phyloP scores from a whole-genome alignment of 2,329 filamentous ascomycete genomes.

The Xylariales sp. region DNA sequence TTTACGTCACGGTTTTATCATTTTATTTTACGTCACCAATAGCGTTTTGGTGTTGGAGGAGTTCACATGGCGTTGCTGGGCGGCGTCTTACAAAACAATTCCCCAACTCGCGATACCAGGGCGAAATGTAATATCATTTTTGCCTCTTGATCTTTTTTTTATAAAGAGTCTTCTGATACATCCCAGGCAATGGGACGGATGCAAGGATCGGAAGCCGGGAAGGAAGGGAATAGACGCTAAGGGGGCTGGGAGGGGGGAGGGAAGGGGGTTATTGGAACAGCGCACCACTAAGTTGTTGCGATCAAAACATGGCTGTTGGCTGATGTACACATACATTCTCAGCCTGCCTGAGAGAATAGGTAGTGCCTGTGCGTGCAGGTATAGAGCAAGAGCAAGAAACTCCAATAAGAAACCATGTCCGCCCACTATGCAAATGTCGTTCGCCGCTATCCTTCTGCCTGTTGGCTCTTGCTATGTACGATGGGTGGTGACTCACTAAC shows the following conservation, averaged over 20 bases:
- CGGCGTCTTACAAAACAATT: conserved; percentile 39
- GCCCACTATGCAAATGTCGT: conserved; percentile 21
- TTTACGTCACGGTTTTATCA: conserved; percentile 33
- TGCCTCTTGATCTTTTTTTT: conserved; percentile 23
- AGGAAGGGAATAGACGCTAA: conserved; percentile 19
- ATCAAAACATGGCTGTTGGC: conserved; percentile 21
- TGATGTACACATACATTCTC: conserved; percentile 18
- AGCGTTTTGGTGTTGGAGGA: conserved; percentile 39
- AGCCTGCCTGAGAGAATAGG: conserved; percentile 21
- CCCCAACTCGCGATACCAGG: conserved; percentile 39
- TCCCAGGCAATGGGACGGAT: conserved; percentile 13
- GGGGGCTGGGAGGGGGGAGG: neutral
- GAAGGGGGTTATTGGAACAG: conserved; percentile 8
- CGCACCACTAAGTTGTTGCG: conserved; percentile 19
- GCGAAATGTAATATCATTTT: conserved; percentile 23
- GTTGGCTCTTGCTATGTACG: conserved; percentile 7
- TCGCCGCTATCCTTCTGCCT: conserved; percentile 20
- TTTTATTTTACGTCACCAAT: conserved; percentile 29
- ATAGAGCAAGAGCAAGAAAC: conserved; percentile 20
- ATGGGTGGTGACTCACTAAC: conserved; percentile 22
- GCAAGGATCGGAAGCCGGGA: conserved; percentile 6
- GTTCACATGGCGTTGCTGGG: conserved; percentile 41
- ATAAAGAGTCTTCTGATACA: conserved; percentile 23
- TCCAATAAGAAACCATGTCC: conserved; percentile 34
- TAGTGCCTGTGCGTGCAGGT: conserved; percentile 28